Conservation (phyloP, 2,329 filamentous ascomycete genomes). For the Stemphylium beticola region DNA sequence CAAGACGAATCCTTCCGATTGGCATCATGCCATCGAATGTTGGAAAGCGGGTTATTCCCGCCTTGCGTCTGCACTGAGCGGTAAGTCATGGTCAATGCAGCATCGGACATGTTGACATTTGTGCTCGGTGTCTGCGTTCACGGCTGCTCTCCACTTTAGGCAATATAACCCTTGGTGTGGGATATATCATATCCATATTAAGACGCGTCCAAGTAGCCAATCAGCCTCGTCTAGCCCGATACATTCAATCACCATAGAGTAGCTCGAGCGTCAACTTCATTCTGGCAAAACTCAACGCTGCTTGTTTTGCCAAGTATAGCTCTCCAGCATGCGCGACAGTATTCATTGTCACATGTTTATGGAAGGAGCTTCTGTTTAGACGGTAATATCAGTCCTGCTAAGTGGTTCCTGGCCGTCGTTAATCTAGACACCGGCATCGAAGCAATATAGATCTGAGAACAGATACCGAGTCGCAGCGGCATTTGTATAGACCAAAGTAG, state of each 20-base stretch:
- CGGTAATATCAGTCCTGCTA: constrained; percentile 12
- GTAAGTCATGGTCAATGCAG: not conserved
- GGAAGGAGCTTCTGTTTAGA: not conserved
- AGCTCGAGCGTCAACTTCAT: constrained; percentile 6
- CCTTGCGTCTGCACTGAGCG: too few species aligned
- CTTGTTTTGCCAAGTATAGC: constrained; percentile 24
- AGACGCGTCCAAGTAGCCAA: constrained; percentile 22
- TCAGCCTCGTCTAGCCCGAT: constrained; percentile 10
- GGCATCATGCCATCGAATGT: not conserved
- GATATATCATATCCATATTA: constrained; percentile 33
- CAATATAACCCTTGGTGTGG: constrained; percentile 13
- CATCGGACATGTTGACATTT: not conserved
- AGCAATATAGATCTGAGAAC: constrained; percentile 15
- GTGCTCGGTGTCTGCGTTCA: not conserved
- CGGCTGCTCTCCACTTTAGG: constrained; percentile 12
- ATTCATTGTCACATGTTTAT: constrained; percentile 12
- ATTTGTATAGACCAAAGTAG: constrained; percentile 15
- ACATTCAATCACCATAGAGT: constrained; percentile 31
- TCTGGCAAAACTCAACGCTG: constrained; percentile 11
- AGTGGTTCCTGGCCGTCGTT: constrained; percentile 19
- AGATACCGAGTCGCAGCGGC: constrained; percentile 1
- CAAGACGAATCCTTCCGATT: not conserved
- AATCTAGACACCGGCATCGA: constrained; percentile 6
- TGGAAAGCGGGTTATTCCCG: too few species aligned
- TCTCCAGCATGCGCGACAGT: constrained; percentile 1